Conservation (phyloP, 176 grass and related monocot genomes). For the Ensete glaucum region DNA sequence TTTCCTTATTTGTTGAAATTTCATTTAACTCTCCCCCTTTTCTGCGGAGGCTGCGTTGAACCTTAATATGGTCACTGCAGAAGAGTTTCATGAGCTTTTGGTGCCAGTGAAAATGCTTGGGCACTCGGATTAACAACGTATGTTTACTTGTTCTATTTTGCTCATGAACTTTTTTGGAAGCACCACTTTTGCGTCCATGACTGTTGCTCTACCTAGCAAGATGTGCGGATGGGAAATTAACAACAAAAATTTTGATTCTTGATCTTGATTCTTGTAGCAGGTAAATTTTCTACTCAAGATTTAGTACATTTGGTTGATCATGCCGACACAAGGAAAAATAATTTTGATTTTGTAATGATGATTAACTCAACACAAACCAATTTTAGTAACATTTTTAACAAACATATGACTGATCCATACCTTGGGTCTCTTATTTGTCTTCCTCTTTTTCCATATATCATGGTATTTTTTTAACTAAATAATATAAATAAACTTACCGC, state of each 20-base stretch:
- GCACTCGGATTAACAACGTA: background rate
- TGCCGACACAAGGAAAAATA: background rate
- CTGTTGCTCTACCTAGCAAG: background rate
- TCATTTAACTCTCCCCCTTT: background rate
- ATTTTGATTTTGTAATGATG: background rate
- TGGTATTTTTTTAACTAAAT: too few species aligned
- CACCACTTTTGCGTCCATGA: background rate
- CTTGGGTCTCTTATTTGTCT: too few species aligned
- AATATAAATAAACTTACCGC: too few species aligned
- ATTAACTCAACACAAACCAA: background rate
- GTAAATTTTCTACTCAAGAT: background rate
- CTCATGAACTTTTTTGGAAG: background rate
- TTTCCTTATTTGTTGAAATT: background rate
- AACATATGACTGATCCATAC: too few species aligned
- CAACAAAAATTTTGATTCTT: background rate
- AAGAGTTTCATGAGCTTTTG: conserved; percentile 15
- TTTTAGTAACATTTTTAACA: too few species aligned
- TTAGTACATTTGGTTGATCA: background rate
- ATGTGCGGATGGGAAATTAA: background rate
- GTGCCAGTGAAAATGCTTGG: conserved; percentile 7
- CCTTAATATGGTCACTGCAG: background rate
- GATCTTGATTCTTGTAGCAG: background rate
- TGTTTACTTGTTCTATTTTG: background rate
- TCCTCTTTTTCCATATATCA: too few species aligned
- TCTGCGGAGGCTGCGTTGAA: conserved; percentile 9